phyloP scores from a whole-genome alignment of 805 yeast species.

The Pichia deserticola region DNA sequence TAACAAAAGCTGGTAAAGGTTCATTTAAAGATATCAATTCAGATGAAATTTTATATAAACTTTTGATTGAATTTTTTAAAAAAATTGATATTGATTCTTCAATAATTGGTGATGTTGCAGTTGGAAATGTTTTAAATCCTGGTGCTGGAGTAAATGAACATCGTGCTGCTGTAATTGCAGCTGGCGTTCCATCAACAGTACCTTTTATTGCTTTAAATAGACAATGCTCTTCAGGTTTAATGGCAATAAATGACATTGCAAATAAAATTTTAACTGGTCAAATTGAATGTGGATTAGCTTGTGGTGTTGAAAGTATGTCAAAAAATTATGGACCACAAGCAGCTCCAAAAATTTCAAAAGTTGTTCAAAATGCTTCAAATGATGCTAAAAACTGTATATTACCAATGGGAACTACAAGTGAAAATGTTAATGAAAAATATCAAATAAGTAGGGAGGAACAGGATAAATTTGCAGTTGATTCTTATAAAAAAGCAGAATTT shows the following conservation, averaged over 20 bases:
- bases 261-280: slow-evolving; percentile 82
- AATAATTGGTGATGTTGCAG: slow-evolving; percentile 74
- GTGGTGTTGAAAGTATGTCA: slow-evolving; percentile 95
- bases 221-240: slow-evolving; percentile 91
- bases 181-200: slow-evolving; percentile 76
- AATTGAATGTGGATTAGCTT: slow-evolving; percentile 84
- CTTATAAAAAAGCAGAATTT: slow-evolving; percentile 75
- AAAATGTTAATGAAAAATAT: slow-evolving; percentile 72
- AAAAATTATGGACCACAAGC: slow-evolving; percentile 77
- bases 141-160: slow-evolving; percentile 96
- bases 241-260: slow-evolving; percentile 86
- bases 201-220: slow-evolving; percentile 84
- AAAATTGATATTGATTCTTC: slow-evolving; percentile 41
- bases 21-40: slow-evolving; percentile 74
- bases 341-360: slow-evolving; percentile 50
- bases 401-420: slow-evolving; percentile 96
- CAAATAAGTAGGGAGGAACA: slow-evolving; percentile 61
- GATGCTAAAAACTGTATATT: slow-evolving; percentile 70
- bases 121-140: slow-evolving; percentile 85
- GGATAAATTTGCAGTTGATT: slow-evolving; percentile 83
- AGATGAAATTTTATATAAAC: slow-evolving; percentile 65
- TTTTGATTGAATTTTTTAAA: slow-evolving; percentile 55
- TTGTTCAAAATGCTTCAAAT: slow-evolving; percentile 32
- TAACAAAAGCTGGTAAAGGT: slow-evolving; percentile 84
- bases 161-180: slow-evolving; percentile 84